Evolutionary conservation across 2,329 filamentous ascomycete species (phyloP).

Genomic region (Diaporthe ampelina): DNA sequence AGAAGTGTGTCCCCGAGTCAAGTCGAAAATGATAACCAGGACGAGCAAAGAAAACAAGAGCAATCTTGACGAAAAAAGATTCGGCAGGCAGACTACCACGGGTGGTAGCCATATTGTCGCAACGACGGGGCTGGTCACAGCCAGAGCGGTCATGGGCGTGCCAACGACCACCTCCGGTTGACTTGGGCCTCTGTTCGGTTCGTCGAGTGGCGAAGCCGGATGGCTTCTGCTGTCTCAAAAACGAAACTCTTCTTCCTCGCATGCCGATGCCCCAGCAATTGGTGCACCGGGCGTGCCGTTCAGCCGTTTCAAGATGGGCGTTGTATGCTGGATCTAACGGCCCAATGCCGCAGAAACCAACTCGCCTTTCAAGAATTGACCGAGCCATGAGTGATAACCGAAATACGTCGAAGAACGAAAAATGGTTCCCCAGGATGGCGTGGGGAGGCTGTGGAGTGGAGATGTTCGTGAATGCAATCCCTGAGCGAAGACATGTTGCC

Average conservation of each 20-base stretch:
- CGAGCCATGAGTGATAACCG: slow-evolving; percentile 50
- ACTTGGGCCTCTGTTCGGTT: slow-evolving; percentile 38
- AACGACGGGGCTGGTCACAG: slow-evolving; percentile 47
- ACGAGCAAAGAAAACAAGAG: slow-evolving; percentile 45
- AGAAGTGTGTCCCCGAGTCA: slow-evolving; percentile 53
- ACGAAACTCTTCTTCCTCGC: slow-evolving; percentile 43
- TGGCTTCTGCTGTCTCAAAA: slow-evolving; percentile 34
- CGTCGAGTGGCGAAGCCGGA: slow-evolving; percentile 29
- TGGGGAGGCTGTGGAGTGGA: slow-evolving; percentile 44
- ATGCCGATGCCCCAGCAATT: slow-evolving; percentile 42
- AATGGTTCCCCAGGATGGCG: slow-evolving; percentile 50
- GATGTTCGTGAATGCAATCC: slow-evolving; percentile 39
- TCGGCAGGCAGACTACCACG: slow-evolving; percentile 38
- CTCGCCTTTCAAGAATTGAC: slow-evolving; percentile 43
- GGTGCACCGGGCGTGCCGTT: slow-evolving; percentile 58
- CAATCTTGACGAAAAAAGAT: slow-evolving; percentile 39
- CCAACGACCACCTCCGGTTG: slow-evolving; percentile 25
- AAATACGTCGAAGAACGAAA: slow-evolving; percentile 43
- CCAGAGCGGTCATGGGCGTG: slow-evolving; percentile 38
- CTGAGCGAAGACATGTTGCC: slow-evolving; percentile 43
- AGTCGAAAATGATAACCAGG: slow-evolving; percentile 44
- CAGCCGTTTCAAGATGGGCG: slow-evolving; percentile 46
- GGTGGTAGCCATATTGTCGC: slow-evolving; percentile 48
- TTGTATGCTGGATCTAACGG: slow-evolving; percentile 32
- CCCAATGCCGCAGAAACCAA: slow-evolving; percentile 39